phyloP scores from a whole-genome alignment of 129 eudicot genomes.

The Ambrosia artemisiifolia region DNA sequence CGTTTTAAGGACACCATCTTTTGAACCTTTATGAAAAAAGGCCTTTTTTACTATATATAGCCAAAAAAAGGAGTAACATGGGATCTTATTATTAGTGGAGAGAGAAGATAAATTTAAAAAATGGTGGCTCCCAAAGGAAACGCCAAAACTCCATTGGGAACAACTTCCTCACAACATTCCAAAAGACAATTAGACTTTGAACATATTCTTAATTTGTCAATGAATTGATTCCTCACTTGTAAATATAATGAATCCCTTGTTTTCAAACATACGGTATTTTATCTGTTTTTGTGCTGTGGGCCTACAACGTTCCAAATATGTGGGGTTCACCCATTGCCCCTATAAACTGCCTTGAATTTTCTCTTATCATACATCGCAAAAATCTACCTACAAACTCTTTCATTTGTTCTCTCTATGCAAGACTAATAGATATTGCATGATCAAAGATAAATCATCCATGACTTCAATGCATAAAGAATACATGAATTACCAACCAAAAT shows the following conservation, averaged over 20 bases:
- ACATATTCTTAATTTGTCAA: conserved; percentile 35
- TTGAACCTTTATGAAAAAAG: background rate
- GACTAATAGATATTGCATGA: conserved; percentile 27
- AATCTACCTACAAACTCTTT: conserved; percentile 20
- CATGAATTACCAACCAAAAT: conserved; percentile 9
- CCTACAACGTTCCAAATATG: conserved; percentile 42
- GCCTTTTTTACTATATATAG: background rate
- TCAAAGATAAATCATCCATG: conserved; percentile 18
- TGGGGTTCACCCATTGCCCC: conserved; percentile 42
- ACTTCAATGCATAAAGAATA: conserved; percentile 22
- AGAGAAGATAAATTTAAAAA: conserved; percentile 20
- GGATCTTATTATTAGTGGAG: conserved; percentile 15
- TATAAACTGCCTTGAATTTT: conserved; percentile 57
- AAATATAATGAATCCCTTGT: conserved; percentile 26
- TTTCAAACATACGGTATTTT: conserved; percentile 26
- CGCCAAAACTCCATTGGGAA: conserved; percentile 68
- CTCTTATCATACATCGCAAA: conserved; percentile 40
- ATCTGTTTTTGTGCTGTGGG: conserved; percentile 21
- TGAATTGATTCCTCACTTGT: conserved; percentile 26
- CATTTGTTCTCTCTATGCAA: conserved; percentile 18
- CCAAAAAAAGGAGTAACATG: conserved; percentile 6
- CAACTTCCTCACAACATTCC: conserved; percentile 50
- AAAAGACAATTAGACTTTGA: conserved; percentile 40
- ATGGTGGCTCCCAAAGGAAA: conserved; percentile 45
- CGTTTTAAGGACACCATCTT: too few species aligned